A percentile compares a stretch with the other conserved stretches of the same genome.
Conservation (phyloP, 2,329 filamentous ascomycete species). For the Phialophora chinensis region DNA sequence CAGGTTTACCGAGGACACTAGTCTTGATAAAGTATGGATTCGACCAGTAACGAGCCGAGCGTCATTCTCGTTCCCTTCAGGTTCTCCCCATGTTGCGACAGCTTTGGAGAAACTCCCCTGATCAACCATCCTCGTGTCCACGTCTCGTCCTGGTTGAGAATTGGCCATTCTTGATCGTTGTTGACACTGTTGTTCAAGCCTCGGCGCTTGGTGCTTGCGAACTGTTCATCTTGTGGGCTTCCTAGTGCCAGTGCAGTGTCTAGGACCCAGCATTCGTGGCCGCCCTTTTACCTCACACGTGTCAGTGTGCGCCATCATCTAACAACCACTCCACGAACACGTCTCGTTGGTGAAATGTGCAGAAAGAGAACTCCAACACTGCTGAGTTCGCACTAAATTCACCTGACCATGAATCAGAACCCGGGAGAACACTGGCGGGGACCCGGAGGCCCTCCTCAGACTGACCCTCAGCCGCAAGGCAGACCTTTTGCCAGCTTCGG, state of each 20-base stretch:
- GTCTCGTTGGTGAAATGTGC: slow-evolving; percentile 22
- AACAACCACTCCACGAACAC: not conserved
- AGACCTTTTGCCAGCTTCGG: slow-evolving; percentile 53
- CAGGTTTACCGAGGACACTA: slow-evolving; percentile 12
- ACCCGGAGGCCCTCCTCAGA: slow-evolving; percentile 48
- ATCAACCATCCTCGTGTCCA: slow-evolving; percentile 19
- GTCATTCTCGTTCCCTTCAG: slow-evolving; percentile 16
- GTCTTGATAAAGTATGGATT: not conserved
- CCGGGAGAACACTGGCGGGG: slow-evolving; percentile 45
- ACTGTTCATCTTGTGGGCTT: not conserved
- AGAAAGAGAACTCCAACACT: not conserved
- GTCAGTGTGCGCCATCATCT: slow-evolving; percentile 9
- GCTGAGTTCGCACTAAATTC: not conserved
- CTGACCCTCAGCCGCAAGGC: slow-evolving; percentile 33
- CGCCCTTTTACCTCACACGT: slow-evolving; percentile 16
- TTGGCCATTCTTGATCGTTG: not conserved
- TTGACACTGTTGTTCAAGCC: not conserved
- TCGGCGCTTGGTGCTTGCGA: not conserved
- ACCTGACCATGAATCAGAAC: slow-evolving; percentile 35
- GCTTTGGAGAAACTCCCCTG: slow-evolving; percentile 28
- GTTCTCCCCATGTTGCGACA: slow-evolving; percentile 21
- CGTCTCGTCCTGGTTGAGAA: slow-evolving; percentile 1
- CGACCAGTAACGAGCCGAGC: slow-evolving; percentile 9
- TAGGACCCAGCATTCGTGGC: not conserved
- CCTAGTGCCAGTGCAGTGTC: not conserved